Base-by-base conservation (phyloP, 331 rosid genomes). In the Acacia concinna region DNA sequence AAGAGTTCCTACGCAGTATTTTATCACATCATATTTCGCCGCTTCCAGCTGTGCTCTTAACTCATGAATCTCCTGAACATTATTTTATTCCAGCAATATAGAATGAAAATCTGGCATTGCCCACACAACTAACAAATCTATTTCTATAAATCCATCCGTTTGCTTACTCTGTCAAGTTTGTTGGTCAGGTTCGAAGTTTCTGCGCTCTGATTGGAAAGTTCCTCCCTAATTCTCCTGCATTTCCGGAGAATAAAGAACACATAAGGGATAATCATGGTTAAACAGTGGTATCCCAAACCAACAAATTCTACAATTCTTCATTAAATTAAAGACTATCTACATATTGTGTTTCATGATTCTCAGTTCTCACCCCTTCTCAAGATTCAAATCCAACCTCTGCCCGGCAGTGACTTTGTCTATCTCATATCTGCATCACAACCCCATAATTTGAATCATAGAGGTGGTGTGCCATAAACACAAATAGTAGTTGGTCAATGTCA, bases 1-100 rank as follows among this genome's bases (percentile, higher is more conserved):
- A 73, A 96, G 97, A 38, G 98, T 91, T 85, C 99, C 99, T 72
- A 96, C 89, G 93, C 98, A 96, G 83, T 93, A 96, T 84, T 93
- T 96, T 77, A 93, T 96, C 43, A 96, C 98, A 25, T 93, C 99
- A 68, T 93, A 96, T 84, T 96, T 96, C 5, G 97, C 98, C 4
- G 98, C 98, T 89, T 93, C 99, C 68, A 96, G 79, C 23, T 93
- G 97, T 4, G 98, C 99, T 80, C 92, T 87, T 37, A 96, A 77
- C 77, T 89, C 91, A 79, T 91, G 97, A 67, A 96, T 91, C 76
- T 96, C 99, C 99, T 96, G 91, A 54, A 62, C 21, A 62, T 78
- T 21, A 74, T 57, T 20, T 72, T 51, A 68, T 23, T 41, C 10
- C 79, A 13, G 14, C 30, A 2, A 71, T 65, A 80, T 44, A 13